Evolutionary conservation across 1,284 basidiomycete genomes (phyloP).

Genomic region (Malassezia sp.): DNA sequence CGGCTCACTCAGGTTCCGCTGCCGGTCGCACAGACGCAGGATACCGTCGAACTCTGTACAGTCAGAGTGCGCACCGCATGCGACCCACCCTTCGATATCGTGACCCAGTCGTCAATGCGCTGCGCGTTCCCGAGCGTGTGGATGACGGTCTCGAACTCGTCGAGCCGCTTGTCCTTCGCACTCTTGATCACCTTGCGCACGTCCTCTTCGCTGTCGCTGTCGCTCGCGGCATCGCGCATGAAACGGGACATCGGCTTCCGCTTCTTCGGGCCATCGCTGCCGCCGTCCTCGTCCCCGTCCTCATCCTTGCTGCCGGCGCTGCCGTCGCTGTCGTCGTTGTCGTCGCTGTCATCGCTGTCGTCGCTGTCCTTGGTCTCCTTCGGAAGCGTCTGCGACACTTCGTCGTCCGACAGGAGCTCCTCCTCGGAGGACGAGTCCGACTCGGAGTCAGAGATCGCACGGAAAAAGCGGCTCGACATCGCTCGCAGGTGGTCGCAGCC

Average conservation of each 20-base stretch:
- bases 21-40: slow-evolving; percentile 73
- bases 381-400: slow-evolving; percentile 24
- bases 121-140: slow-evolving; percentile 86
- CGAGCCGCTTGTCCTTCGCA: slow-evolving; percentile 72
- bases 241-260: slow-evolving; percentile 41
- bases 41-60: slow-evolving; percentile 87
- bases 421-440: slow-evolving; percentile 41
- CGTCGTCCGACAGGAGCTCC: slow-evolving; percentile 41
- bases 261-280: slow-evolving; percentile 13
- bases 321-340: slow-evolving; percentile 25
- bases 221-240: slow-evolving; percentile 46
- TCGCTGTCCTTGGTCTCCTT: slow-evolving; percentile 16
- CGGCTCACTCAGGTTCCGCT: slow-evolving; percentile 70
- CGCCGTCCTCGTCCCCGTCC: slow-evolving; percentile 18
- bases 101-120: slow-evolving; percentile 86
- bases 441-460: slow-evolving; percentile 44
- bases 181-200: slow-evolving; percentile 64
- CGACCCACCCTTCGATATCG: slow-evolving; percentile 66
- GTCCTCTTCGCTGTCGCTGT: slow-evolving; percentile 61
- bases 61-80: background rate
- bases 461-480: slow-evolving; percentile 46
- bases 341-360: slow-evolving; percentile 27
- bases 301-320: slow-evolving; percentile 28
- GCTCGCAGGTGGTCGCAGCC: background rate
- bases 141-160: slow-evolving; percentile 75